phyloP scores from a whole-genome alignment of 768 basidiomycete genomes.

The Kwoniella bestiolae region DNA sequence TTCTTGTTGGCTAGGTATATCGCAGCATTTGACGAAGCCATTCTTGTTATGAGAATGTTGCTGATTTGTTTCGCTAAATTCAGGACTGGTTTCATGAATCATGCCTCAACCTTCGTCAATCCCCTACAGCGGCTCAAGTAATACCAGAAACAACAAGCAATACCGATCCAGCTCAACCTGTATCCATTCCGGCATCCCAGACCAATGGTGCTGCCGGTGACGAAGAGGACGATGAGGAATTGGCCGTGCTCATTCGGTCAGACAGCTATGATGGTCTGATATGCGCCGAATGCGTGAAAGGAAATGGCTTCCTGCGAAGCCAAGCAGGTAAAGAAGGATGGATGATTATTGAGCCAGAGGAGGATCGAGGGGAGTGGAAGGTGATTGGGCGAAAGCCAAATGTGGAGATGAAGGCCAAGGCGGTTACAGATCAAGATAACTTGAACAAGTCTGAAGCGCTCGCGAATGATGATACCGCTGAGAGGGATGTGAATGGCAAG shows the following conservation, averaged over 20 bases:
- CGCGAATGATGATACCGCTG: too few relatives aligned
- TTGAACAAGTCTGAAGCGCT: conserved; percentile 8
- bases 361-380: not conserved
- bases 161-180: not conserved
- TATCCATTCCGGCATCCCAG: too few relatives aligned
- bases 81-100: conserved; percentile 57
- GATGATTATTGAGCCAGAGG: conserved; percentile 50
- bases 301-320: conserved; percentile 17
- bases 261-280: conserved; percentile 52
- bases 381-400: conserved; percentile 4
- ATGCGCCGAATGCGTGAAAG: conserved; percentile 44
- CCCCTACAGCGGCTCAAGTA: not conserved
- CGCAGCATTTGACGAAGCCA: not conserved
- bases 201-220: conserved; percentile 12
- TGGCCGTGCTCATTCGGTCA: conserved; percentile 41
- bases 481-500: conserved; percentile 11
- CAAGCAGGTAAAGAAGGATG: conserved; percentile 50
- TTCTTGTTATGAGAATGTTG: not conserved
- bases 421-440: too few relatives aligned
- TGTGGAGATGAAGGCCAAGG: too few relatives aligned
- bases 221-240: conserved; percentile 49
- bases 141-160: not conserved
- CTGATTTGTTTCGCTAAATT: not conserved
- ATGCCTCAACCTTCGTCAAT: conserved; percentile 41
- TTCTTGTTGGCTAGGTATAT: too few relatives aligned